Conservation (phyloP, 352 stramenopile genomes). For the Phytophthora megakarya region DNA sequence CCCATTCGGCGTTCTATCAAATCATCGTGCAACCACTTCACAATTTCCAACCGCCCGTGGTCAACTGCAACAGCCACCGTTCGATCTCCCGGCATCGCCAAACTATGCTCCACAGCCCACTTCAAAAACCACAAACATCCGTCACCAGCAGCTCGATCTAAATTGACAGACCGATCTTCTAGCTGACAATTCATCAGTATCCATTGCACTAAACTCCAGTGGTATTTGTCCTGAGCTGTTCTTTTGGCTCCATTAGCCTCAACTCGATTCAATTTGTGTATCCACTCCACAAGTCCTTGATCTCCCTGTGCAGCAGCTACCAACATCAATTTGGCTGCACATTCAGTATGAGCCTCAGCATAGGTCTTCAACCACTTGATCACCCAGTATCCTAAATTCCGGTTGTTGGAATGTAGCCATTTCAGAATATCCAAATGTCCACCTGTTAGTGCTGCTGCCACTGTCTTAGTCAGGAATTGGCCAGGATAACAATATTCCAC, state of each 20-base stretch:
- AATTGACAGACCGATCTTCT: constrained; percentile 20
- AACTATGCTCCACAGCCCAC: constrained; percentile 6
- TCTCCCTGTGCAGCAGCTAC: constrained; percentile 18
- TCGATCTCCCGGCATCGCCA: constrained; percentile 1
- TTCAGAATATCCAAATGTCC: constrained; percentile 25
- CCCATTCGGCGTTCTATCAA: constrained; percentile 5
- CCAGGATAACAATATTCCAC: constrained; percentile 10
- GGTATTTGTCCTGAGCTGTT: constrained; percentile 12
- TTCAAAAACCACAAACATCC: constrained; percentile 21
- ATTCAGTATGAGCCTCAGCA: constrained; percentile 10
- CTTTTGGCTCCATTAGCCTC: constrained; percentile 9
- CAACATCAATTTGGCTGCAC: constrained; percentile 14
- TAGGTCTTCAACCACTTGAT: constrained; percentile 16
- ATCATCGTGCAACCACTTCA: constrained; percentile 16
- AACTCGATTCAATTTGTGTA: constrained; percentile 4
- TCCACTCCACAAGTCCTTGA: constrained; percentile 17
- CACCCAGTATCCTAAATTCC: constrained; percentile 12
- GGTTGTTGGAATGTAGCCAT: constrained; percentile 15
- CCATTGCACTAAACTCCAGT: constrained; percentile 14
- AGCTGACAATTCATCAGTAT: constrained; percentile 18
- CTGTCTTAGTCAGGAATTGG: constrained; percentile 22
- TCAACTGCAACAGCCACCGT: constrained; percentile 24
- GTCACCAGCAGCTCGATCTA: constrained; percentile 15
- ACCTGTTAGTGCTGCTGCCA: constrained; percentile 9
- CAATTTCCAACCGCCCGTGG: constrained; percentile 13